phyloP scores from a whole-genome alignment of 345 rosid species.

The Odontarrhena argentea region DNA sequence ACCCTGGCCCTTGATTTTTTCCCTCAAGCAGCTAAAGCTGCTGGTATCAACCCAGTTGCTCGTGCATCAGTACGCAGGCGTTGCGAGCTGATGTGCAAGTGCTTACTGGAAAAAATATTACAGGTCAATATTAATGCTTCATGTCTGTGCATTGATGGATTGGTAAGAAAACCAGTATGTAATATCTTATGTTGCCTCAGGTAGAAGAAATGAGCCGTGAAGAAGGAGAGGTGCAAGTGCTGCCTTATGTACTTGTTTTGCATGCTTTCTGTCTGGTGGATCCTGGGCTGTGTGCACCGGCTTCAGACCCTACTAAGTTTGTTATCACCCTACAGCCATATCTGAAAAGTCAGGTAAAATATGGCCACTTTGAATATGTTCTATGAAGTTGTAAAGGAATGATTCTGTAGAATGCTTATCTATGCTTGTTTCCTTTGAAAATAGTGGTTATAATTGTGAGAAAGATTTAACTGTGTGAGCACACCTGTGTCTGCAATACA shows the following conservation, averaged over 20 bases:
- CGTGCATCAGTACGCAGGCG: conserved; percentile 89
- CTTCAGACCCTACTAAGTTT: conserved; percentile 91
- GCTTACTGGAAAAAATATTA: conserved; percentile 90
- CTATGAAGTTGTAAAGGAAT: conserved; percentile 28
- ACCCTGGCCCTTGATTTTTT: conserved; percentile 92
- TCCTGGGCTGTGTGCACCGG: conserved; percentile 87
- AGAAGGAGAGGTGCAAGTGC: conserved; percentile 64
- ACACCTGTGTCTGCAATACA: conserved; percentile 1
- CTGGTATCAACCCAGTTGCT: conserved; percentile 84
- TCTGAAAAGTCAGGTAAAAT: conserved; percentile 87
- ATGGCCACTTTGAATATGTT: conserved; percentile 20
- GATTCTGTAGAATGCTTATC: conserved; percentile 16
- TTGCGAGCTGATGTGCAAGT: conserved; percentile 95
- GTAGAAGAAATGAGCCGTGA: conserved; percentile 79
- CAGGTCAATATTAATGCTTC: conserved; percentile 55
- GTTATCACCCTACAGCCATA: conserved; percentile 93
- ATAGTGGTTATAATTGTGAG: conserved; percentile 21
- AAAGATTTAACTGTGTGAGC: conserved; percentile 13
- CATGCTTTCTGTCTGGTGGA: conserved; percentile 97
- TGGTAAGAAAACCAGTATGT: conserved; percentile 24
- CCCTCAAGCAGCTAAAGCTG: conserved; percentile 95
- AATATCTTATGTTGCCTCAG: conserved; percentile 45
- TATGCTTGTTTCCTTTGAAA: conserved; percentile 27
- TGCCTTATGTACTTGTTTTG: conserved; percentile 84
- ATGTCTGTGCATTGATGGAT: conserved; percentile 28